Evolutionary conservation across 805 yeast species (phyloP).

Genomic region (Barnettozyma siamensis): DNA sequence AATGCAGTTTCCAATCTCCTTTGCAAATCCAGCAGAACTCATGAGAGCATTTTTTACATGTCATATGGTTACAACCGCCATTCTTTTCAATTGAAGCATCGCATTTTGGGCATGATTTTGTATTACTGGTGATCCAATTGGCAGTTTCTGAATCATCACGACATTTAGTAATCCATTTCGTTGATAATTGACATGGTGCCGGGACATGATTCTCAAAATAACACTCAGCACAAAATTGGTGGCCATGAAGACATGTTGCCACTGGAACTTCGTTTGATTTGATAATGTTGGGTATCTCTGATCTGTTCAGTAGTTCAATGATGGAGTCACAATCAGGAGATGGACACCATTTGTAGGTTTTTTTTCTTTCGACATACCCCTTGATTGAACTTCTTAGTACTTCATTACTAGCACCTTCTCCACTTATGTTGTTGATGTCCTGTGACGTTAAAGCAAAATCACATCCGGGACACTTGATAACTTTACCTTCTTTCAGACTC

Average conservation of each 20-base stretch:
- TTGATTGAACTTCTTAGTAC: slow-evolving; percentile 35
- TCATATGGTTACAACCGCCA: slow-evolving; percentile 98
- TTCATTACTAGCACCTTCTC: slow-evolving; percentile 26
- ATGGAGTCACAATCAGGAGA: slow-evolving; percentile 70
- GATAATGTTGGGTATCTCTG: slow-evolving; percentile 9
- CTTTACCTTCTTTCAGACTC: slow-evolving; percentile 29
- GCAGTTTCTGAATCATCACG: slow-evolving; percentile 83
- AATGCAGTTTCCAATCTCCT: slow-evolving; percentile 70
- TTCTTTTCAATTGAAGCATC: slow-evolving; percentile 75
- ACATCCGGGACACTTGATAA: slow-evolving; percentile 64
- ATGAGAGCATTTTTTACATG: slow-evolving; percentile 66
- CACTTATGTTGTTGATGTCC: slow-evolving; percentile 39
- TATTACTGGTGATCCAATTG: slow-evolving; percentile 80
- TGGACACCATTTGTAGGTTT: slow-evolving; percentile 71
- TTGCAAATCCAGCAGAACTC: slow-evolving; percentile 95
- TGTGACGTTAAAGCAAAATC: slow-evolving; percentile 31
- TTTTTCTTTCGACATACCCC: slow-evolving; percentile 46
- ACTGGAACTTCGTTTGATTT: slow-evolving; percentile 43
- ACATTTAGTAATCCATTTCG: slow-evolving; percentile 72
- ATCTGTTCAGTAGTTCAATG: slow-evolving; percentile 31
- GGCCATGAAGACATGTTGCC: slow-evolving; percentile 61
- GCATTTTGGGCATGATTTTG: slow-evolving; percentile 86
- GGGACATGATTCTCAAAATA: slow-evolving; percentile 75
- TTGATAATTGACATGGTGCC: slow-evolving; percentile 66
- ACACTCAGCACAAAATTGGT: slow-evolving; percentile 77